Evolutionary conservation across 2,329 filamentous ascomycete species (phyloP), one percentile per base, ranked within the genome.

Genomic region (Triangularia setosa): DNA sequence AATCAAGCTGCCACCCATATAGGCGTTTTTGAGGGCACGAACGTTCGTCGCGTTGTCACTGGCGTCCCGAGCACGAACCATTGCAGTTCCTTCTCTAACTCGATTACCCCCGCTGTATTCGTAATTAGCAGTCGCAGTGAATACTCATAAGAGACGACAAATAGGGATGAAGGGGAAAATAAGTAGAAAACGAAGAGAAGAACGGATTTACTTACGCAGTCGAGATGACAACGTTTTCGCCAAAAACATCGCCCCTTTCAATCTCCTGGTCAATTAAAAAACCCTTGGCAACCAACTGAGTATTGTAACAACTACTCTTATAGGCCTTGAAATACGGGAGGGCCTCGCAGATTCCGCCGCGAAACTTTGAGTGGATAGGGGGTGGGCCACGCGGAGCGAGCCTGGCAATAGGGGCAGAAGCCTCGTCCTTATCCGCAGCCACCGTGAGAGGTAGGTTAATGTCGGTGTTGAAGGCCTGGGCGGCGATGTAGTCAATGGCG

Each of bases 261-360:
- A 77, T 76, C 55, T 83, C 80, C 0, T 78, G 79, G 69, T 90
- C 86, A 21, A 89, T 78, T 24, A 91, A 78, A 64, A 89, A 83
- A 0, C 84, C 86, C 53, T 79, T 78, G 1, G 81, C 81, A n/a
- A 84, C 73, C 0, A 78, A 76, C 1, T 81, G 75, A 0, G 75
- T 77, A 0, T 79, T 78, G 62, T 92, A 87, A 3, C 81, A 78
- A 4, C 85, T 86, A 1, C 84, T 80, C 68, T 92, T 85, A 40
- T 86, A 85, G 1, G 83, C 76, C 14, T 80, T 83, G 73, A 85
- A 91, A 74, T 87, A 90, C 0, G 83, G 80, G 0, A 91, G 71
- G 0, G 87, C 81, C 69, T 91, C 87, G 68, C 85, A 90, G 0
- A 92, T 75, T 14, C 83, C 82, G 64, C 87, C 83, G 3, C 89